Percentiles rank a stretch among this genome's conserved stretches.
Evolutionary conservation across 2,329 filamentous ascomycete genomes (phyloP).

Genomic region (Aspergillus pseudonomiae): DNA sequence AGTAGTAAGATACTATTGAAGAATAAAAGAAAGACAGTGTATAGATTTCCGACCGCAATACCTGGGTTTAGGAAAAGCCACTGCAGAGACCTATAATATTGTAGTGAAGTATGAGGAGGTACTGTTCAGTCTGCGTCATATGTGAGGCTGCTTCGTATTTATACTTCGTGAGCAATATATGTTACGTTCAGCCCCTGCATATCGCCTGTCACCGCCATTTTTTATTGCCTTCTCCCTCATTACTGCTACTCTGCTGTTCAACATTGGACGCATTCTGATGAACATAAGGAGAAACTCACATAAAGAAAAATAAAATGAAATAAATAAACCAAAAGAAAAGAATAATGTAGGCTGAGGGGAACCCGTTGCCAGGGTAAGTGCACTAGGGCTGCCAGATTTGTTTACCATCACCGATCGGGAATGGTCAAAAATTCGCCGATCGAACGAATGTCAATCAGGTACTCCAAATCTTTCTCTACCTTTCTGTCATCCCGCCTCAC

Average conservation of each 20-base stretch:
- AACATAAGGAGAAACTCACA: not conserved
- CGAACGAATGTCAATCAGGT: not conserved
- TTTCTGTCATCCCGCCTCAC: not conserved
- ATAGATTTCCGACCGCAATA: not conserved
- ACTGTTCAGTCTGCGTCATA: not conserved
- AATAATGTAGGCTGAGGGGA: not conserved
- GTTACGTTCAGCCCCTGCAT: not conserved
- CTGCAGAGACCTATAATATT: not conserved
- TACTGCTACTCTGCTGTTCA: not conserved
- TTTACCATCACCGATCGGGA: constrained; percentile 14
- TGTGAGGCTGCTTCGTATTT: not conserved
- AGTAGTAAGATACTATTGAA: not conserved
- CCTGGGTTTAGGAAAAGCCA: no score
- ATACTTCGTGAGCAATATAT: not conserved
- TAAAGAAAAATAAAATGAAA: no score
- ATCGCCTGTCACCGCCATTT: not conserved
- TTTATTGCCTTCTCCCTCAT: not conserved
- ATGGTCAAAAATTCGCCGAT: constrained; percentile 11
- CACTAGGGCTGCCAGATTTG: constrained; percentile 1
- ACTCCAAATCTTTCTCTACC: not conserved
- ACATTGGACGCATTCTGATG: not conserved
- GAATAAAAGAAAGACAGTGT: not conserved
- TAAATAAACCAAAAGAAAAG: no score
- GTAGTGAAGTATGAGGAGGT: not conserved
- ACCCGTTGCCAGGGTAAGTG: not conserved